phyloP scores from a whole-genome alignment of 139 green algal genomes.

The Picochlorum costavermella region DNA sequence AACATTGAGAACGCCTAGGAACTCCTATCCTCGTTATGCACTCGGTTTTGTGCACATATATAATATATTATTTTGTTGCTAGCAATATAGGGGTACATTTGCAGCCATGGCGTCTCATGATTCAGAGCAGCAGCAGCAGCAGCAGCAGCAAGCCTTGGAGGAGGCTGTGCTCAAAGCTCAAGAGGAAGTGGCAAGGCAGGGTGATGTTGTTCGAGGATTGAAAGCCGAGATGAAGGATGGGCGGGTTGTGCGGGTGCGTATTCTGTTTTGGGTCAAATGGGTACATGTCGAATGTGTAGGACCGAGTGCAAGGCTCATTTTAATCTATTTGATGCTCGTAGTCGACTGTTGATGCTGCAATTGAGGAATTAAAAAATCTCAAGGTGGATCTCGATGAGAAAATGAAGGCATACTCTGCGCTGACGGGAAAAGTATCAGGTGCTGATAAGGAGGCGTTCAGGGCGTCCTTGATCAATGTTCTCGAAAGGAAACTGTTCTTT shows the following conservation, averaged over 20 bases:
- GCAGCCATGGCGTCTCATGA: not conserved
- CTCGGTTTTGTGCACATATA: no score
- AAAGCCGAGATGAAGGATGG: conserved; percentile 79
- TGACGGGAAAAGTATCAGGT: conserved; percentile 47
- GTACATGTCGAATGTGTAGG: not conserved
- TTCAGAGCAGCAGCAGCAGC: not conserved
- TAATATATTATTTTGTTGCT: no score
- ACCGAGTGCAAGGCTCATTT: not conserved
- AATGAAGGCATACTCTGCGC: conserved; percentile 56
- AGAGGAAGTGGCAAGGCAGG: conserved; percentile 66
- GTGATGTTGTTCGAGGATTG: conserved; percentile 78
- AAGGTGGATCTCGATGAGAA: conserved; percentile 68
- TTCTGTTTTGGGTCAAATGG: not conserved
- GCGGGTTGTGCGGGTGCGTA: conserved; percentile 58
- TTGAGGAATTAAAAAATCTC: conserved; percentile 74
- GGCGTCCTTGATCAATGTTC: conserved; percentile 54
- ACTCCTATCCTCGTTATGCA: no score
- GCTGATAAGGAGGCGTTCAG: conserved; percentile 77
- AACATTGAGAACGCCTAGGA: no score
- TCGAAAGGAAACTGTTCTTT: conserved; percentile 92
- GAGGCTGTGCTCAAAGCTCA: conserved; percentile 40
- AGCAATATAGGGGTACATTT: not conserved
- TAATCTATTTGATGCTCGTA: conserved; percentile 17
- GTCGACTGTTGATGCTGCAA: conserved; percentile 71
- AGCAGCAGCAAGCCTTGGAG: conserved; percentile 16